A percentile compares a stretch with the other conserved stretches of the same genome.
Conservation (phyloP, 1,139 yeast genomes). For the Pichia sp. region DNA sequence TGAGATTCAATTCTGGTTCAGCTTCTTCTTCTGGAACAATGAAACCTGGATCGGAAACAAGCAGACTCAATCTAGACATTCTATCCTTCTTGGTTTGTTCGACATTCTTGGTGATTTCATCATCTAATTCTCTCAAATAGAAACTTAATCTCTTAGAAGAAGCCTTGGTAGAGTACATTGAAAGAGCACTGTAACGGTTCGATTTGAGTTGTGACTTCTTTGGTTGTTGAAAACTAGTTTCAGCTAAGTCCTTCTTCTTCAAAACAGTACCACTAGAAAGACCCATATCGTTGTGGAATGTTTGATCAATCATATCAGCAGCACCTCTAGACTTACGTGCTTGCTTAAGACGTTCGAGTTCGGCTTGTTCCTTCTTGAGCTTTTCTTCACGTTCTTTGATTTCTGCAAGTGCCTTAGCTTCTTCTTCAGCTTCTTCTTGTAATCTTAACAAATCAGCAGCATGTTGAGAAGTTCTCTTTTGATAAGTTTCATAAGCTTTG, state of each 20-base stretch:
- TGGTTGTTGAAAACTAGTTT: conserved; percentile 1
- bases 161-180: conserved; percentile 66
- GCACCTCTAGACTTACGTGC: conserved; percentile 3
- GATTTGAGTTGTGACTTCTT: conserved; percentile 35
- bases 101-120: conserved; percentile 24
- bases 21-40: conserved; percentile 13
- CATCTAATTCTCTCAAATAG: conserved; percentile 39
- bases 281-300: conserved; percentile 18
- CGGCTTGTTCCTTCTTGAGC: conserved; percentile 16
- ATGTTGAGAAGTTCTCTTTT: conserved; percentile 29
- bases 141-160: conserved; percentile 63
- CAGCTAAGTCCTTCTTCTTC: conserved; percentile 18
- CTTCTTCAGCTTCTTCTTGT: conserved; percentile 20
- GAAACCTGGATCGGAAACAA: conserved; percentile 10
- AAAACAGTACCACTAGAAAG: conserved; percentile 24
- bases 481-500: conserved; percentile 31
- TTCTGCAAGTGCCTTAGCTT: conserved; percentile 19
- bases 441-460: conserved; percentile 23
- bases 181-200: conserved; percentile 66
- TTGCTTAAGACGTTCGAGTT: conserved; percentile 11
- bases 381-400: conserved; percentile 32
- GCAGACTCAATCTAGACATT: conserved; percentile 19
- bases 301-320: conserved; percentile 11
- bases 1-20: conserved; percentile 5
- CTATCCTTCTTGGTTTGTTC: conserved; percentile 24